These are phyloP conservation scores for Sarcodon aspratus DNA, from an alignment of 768 basidiomycete species.

Conservation along the genomic window DNA sequence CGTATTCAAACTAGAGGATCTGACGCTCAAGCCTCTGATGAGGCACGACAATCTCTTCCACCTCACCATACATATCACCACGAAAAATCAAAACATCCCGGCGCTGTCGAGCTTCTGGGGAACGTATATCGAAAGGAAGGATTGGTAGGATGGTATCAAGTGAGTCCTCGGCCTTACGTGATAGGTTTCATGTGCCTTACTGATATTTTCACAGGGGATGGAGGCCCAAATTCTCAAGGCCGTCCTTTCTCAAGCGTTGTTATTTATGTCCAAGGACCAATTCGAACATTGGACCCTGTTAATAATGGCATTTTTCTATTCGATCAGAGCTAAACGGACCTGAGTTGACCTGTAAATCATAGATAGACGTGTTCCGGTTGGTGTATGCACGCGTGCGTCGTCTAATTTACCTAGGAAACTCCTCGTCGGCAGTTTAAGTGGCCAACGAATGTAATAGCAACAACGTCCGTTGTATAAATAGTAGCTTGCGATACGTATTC, in stretches of 20 bases:
- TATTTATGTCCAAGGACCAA: conserved; percentile 97
- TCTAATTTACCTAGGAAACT: too few species aligned
- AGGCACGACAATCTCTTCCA: conserved; percentile 27
- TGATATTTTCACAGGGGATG: conserved; percentile 58
- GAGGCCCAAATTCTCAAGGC: conserved; percentile 94
- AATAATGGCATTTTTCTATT: conserved; percentile 42
- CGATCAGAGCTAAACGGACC: neutral
- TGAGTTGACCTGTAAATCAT: neutral
- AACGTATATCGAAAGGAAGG: conserved; percentile 71
- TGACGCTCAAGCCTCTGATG: conserved; percentile 36
- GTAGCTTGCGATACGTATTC: too few species aligned
- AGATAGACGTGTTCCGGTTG: too few species aligned
- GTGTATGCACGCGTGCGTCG: too few species aligned
- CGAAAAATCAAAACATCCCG: conserved; percentile 38
- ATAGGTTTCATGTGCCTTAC: neutral
- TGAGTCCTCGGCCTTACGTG: conserved; percentile 21
- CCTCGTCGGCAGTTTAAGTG: too few species aligned
- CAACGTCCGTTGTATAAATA: too few species aligned
- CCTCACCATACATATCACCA: conserved; percentile 30
- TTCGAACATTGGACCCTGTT: conserved; percentile 83
- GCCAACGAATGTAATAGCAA: too few species aligned
- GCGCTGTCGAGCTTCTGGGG: conserved; percentile 68
- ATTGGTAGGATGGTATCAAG: conserved; percentile 92
- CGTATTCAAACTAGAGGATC: conserved; percentile 80
- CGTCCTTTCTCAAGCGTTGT: conserved; percentile 85